phyloP scores from a whole-genome alignment of 495 filamentous ascomycete species.

The Trichoderma erinaceum region DNA sequence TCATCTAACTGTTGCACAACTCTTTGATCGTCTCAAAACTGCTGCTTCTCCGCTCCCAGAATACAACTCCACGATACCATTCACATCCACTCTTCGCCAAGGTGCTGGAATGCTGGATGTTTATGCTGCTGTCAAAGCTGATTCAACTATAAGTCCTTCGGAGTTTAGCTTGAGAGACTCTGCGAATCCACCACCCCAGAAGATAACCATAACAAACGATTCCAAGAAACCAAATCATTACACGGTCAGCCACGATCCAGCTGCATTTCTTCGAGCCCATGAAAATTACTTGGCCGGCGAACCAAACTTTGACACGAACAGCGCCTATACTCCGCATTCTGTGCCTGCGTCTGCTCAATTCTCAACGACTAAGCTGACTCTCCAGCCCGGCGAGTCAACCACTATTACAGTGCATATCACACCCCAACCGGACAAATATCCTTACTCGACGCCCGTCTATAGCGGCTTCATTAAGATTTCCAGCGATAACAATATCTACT shows the following conservation, averaged over 20 bases:
- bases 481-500: neutral
- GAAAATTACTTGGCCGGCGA: neutral
- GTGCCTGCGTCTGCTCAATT: neutral
- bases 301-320: neutral
- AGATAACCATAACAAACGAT: conserved; percentile 8
- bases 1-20: conserved; percentile 20
- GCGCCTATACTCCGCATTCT: neutral
- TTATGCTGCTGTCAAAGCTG: conserved; percentile 26
- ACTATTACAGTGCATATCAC: neutral
- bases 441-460: neutral
- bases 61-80: conserved; percentile 19
- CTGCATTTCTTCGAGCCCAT: neutral
- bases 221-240: neutral
- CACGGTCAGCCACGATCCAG: neutral
- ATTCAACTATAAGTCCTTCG: conserved; percentile 14
- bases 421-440: neutral
- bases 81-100: conserved; percentile 20
- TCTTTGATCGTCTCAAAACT: conserved; percentile 24
- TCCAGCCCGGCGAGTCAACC: neutral
- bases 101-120: conserved; percentile 28
- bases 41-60: conserved; percentile 22
- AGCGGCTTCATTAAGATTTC: neutral
- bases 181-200: neutral
- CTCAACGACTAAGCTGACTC: neutral
- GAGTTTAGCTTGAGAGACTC: conserved; percentile 3